phyloP scores from a whole-genome alignment of 345 rosid species.

The Boechera retrofracta region DNA sequence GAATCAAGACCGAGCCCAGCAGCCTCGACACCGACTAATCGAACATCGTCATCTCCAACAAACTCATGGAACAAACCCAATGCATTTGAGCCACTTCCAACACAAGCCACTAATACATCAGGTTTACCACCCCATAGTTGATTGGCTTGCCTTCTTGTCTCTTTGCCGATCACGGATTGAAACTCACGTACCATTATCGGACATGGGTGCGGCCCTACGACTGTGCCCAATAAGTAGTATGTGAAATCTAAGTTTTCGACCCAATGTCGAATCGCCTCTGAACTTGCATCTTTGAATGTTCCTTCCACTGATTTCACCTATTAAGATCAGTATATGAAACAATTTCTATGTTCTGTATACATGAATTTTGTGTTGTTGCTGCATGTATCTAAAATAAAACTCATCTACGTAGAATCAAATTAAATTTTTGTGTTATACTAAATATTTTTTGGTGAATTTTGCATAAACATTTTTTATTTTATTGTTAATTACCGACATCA shows the following conservation, averaged over 20 bases:
- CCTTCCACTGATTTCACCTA: conserved; percentile 71
- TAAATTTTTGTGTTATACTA: not conserved
- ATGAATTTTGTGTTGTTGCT: too few relatives aligned
- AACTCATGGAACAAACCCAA: conserved; percentile 84
- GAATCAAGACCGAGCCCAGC: conserved; percentile 82
- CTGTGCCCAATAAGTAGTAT: conserved; percentile 65
- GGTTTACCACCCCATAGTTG: conserved; percentile 92
- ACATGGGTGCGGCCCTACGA: conserved; percentile 86
- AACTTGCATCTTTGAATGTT: conserved; percentile 71
- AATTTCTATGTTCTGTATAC: too few relatives aligned
- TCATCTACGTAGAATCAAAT: not conserved
- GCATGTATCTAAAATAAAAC: too few relatives aligned
- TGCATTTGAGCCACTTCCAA: conserved; percentile 89
- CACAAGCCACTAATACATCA: conserved; percentile 77
- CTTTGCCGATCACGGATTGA: conserved; percentile 84
- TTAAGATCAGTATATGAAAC: not conserved
- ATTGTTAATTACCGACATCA: too few relatives aligned
- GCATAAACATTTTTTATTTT: too few relatives aligned
- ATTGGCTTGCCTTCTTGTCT: conserved; percentile 77
- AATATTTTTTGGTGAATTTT: too few relatives aligned
- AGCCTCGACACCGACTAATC: conserved; percentile 82
- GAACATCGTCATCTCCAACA: conserved; percentile 62
- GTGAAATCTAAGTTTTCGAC: conserved; percentile 51
- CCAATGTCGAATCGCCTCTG: conserved; percentile 81
- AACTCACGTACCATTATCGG: conserved; percentile 83